Percentiles rank a stretch among this genome's conserved stretches.
Evolutionary conservation across 768 basidiomycete species (phyloP).

Genomic region (Crucibulum laeve): DNA sequence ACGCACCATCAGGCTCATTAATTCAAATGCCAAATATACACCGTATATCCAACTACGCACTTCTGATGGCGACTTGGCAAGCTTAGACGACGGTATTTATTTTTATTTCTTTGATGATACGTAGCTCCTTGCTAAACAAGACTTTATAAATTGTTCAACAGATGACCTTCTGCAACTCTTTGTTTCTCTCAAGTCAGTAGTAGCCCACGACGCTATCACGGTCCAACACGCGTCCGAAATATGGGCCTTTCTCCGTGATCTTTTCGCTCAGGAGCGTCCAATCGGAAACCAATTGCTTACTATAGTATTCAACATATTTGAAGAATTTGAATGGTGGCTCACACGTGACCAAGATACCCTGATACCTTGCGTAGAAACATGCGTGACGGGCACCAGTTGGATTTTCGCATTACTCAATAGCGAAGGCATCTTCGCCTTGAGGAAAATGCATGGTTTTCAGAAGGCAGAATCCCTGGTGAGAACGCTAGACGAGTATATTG

Average conservation of each 20-base stretch:
- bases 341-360: slow-evolving; percentile 1
- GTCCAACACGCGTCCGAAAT: slow-evolving; percentile 8
- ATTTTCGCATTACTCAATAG: slow-evolving; percentile 4
- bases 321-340: slow-evolving; percentile 7
- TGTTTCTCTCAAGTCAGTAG: slow-evolving; percentile 3
- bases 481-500: not conserved
- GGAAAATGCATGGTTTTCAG: not conserved
- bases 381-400: slow-evolving; percentile 7
- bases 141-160: not conserved
- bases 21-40: slow-evolving; percentile 2
- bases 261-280: slow-evolving; percentile 1
- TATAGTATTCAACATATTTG: slow-evolving; percentile 7
- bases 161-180: slow-evolving; percentile 7
- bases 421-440: not conserved
- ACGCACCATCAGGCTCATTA: slow-evolving; percentile 7
- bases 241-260: slow-evolving; percentile 7
- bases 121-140: too few species aligned
- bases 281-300: not conserved
- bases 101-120: not conserved
- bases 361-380: slow-evolving; percentile 4
- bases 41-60: slow-evolving; percentile 5
- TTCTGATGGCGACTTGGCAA: slow-evolving; percentile 6
- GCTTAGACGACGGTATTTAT: slow-evolving; percentile 3
- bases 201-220: slow-evolving; percentile 3
- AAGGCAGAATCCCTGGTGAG: slow-evolving; percentile 6